Percentiles rank a stretch among this genome's conserved stretches.
phyloP scores from a whole-genome alignment of 2,329 filamentous ascomycete genomes.

The Trichoderma aggressivum region DNA sequence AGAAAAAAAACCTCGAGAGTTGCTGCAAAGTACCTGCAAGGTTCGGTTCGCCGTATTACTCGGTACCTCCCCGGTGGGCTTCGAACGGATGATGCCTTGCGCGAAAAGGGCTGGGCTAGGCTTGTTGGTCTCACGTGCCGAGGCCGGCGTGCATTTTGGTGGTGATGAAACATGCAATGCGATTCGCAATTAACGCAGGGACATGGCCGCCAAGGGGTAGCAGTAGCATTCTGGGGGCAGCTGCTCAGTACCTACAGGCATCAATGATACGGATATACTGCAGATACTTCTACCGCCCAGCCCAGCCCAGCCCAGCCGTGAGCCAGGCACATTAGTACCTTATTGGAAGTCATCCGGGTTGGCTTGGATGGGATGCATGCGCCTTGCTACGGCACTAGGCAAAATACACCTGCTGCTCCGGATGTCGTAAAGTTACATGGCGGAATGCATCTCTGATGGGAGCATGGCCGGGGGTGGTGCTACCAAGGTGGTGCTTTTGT shows the following conservation, averaged over 20 bases:
- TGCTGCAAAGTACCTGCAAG: not conserved
- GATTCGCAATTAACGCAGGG: not conserved
- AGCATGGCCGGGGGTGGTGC: not conserved
- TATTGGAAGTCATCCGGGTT: not conserved
- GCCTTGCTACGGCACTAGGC: not conserved
- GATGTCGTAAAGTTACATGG: not conserved
- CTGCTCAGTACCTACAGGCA: not conserved
- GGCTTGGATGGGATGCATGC: not conserved
- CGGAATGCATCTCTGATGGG: slow-evolving; percentile 6
- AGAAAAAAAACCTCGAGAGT: not conserved
- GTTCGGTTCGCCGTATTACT: not conserved
- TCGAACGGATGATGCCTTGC: not conserved
- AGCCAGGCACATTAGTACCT: not conserved
- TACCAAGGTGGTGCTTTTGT: not conserved
- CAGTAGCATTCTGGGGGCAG: not conserved
- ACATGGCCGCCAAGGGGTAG: not conserved
- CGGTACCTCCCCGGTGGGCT: not conserved
- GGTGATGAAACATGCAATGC: not conserved
- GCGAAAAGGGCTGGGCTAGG: not conserved
- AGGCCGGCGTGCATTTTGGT: not conserved
- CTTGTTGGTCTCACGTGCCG: not conserved
- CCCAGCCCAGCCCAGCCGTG: not conserved
- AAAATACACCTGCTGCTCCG: not conserved
- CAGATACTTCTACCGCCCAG: not conserved
- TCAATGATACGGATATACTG: not conserved